Evolutionary conservation across 192 early-diverging fungal species (phyloP), one percentile per base, ranked within the genome.

Genomic region (Umbelopsis ramanniana): DNA sequence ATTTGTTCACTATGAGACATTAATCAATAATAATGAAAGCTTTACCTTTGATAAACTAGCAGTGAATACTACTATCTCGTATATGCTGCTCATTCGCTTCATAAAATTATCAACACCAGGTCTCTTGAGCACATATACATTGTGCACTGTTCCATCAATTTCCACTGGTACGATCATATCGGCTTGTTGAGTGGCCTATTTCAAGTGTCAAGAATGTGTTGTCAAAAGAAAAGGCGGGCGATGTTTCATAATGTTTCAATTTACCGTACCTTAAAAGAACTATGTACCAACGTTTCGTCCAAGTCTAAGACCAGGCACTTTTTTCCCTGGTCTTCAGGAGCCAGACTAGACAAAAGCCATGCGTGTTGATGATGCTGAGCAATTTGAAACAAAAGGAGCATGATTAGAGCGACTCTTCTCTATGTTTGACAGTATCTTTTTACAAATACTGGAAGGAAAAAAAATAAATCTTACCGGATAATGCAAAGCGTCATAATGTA

Each of bases 281-380:
- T 95, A 78, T 99, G 97, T n/a, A 99, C 94, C 11, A 99, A 86
- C 3, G 97, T 99, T 74, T 99, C 97, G 82, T 99, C 97, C 71
- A 97, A 85, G 82, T 99, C 97, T 45, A 99, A 87, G 15, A 99
- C 97, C 29, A 99, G 86, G 72, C 95, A 96, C 74, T 97, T 99
- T 78, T 88, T 90, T 15, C 91, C 90, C 38, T 57, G 52, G 74
- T 93, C 89, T 67, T 85, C 82, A 17, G 83, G 76, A 33, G 83
- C 85, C 38, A 94, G 85, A 29, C 92, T 87, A 26, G 83, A 84
- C 57, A 96, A 83, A 24, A 94, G 46, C 76, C 57, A 63, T 35
- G 26, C 26, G 0, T 63, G 57, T 37, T 35, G 26, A 17, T 63
- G 57, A 14, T 63, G 33, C 57, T 63, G 26, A 38, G 6, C 6